These are phyloP conservation scores for Adansonia grandidieri DNA, from an alignment of 441 rosid species.

Conservation along the genomic window DNA sequence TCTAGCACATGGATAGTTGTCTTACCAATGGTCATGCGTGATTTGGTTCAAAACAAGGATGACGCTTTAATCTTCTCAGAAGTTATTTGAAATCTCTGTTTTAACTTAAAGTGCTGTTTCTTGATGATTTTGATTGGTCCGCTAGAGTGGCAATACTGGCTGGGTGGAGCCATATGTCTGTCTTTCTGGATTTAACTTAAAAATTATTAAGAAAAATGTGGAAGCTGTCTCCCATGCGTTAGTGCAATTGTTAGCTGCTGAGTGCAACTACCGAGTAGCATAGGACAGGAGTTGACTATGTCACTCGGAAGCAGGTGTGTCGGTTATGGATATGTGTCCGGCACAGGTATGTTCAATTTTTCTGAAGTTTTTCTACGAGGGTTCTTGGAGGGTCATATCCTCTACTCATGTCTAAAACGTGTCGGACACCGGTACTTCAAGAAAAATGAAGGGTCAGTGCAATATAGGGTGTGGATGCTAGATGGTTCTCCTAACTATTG, in stretches of 20 bases:
- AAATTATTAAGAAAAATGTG: not conserved
- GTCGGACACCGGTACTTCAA: too few species aligned
- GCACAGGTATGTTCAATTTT: too few species aligned
- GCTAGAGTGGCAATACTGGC: not conserved
- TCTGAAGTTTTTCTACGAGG: too few species aligned
- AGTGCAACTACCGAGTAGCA: not conserved
- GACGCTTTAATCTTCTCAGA: not conserved
- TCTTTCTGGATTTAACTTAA: not conserved
- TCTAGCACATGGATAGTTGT: not conserved
- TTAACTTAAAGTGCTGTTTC: not conserved
- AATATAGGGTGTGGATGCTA: not conserved
- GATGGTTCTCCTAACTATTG: not conserved
- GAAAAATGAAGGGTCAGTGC: too few species aligned
- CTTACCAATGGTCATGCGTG: not conserved
- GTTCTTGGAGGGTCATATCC: too few species aligned
- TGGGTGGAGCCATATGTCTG: not conserved
- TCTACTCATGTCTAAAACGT: too few species aligned
- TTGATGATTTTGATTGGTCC: slow-evolving; percentile 10
- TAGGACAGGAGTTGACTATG: not conserved
- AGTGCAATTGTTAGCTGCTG: not conserved
- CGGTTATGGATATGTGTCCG: too few species aligned
- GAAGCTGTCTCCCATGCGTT: not conserved
- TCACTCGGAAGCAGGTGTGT: too few species aligned
- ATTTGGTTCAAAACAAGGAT: not conserved
- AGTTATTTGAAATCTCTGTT: not conserved